phyloP scores from a whole-genome alignment of 441 rosid genomes.

The Theobroma grandiflorum region DNA sequence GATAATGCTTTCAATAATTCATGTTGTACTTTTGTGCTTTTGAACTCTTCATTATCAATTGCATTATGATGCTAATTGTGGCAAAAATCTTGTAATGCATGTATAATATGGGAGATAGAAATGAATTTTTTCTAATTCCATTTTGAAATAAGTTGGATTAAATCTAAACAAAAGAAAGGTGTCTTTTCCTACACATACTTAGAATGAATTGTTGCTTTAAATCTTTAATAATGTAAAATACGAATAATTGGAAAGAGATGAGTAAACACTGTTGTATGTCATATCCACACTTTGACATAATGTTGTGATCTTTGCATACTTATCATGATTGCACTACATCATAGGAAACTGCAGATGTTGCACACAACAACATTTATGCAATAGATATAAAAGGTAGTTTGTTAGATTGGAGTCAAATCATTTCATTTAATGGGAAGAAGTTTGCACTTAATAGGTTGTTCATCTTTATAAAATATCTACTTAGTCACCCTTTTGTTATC shows the following conservation, averaged over 20 bases:
- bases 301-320: background rate
- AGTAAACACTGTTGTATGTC: background rate
- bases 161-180: background rate
- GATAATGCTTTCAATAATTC: background rate
- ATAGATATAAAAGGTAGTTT: background rate
- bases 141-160: background rate
- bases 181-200: background rate
- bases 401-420: background rate
- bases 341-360: slow-evolving; percentile 14
- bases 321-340: background rate
- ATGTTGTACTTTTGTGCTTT: background rate
- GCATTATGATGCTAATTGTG: background rate
- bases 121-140: background rate
- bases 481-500: too few relatives aligned
- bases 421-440: background rate
- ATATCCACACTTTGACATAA: background rate
- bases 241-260: background rate
- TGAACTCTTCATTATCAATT: background rate
- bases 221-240: background rate
- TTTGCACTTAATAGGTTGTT: too few relatives aligned
- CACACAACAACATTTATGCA: background rate
- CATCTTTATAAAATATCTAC: too few relatives aligned
- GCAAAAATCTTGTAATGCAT: background rate
- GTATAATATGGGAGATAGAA: background rate
- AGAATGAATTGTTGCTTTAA: slow-evolving; percentile 3